Percentiles rank a stretch among this genome's conserved stretches.
Conservation (phyloP, 768 basidiomycete genomes). For the Auricularia heimuer region DNA sequence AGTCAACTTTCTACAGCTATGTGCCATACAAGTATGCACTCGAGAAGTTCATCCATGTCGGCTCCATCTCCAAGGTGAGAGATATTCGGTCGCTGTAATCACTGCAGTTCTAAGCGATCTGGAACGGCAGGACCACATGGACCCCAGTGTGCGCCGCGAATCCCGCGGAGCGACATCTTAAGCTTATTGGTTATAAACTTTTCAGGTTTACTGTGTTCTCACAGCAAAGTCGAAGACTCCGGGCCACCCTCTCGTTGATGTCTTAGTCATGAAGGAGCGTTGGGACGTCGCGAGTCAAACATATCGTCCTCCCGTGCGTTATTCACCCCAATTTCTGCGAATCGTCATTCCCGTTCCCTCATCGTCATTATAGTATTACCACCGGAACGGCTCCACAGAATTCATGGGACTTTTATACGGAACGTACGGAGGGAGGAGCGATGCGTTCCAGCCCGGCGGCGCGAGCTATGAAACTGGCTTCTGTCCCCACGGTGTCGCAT, state of each 20-base stretch:
- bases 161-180: too few species aligned
- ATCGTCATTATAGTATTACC: conserved; percentile 39
- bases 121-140: not conserved
- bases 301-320: conserved; percentile 48
- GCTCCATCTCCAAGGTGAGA: conserved; percentile 39
- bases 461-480: conserved; percentile 56
- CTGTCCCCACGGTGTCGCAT: conserved; percentile 52
- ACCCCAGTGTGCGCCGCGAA: too few species aligned
- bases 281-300: conserved; percentile 55
- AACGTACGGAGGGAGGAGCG: conserved; percentile 50
- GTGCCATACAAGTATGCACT: conserved; percentile 59
- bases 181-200: conserved; percentile 37
- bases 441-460: conserved; percentile 52
- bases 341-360: not conserved
- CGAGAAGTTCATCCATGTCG: conserved; percentile 54
- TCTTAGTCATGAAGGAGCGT: conserved; percentile 52
- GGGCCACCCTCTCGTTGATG: conserved; percentile 49
- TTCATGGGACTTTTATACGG: conserved; percentile 59
- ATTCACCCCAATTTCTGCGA: not conserved
- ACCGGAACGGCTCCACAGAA: conserved; percentile 52
- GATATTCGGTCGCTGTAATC: too few species aligned
- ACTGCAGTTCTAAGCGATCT: not conserved
- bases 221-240: conserved; percentile 54
- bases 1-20: conserved; percentile 29
- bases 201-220: conserved; percentile 54